A percentile compares a stretch with the other conserved stretches of the same genome.
These are phyloP conservation scores for Sedum album DNA, from an alignment of 164 flowering plant genomes.

Conservation along the genomic window DNA sequence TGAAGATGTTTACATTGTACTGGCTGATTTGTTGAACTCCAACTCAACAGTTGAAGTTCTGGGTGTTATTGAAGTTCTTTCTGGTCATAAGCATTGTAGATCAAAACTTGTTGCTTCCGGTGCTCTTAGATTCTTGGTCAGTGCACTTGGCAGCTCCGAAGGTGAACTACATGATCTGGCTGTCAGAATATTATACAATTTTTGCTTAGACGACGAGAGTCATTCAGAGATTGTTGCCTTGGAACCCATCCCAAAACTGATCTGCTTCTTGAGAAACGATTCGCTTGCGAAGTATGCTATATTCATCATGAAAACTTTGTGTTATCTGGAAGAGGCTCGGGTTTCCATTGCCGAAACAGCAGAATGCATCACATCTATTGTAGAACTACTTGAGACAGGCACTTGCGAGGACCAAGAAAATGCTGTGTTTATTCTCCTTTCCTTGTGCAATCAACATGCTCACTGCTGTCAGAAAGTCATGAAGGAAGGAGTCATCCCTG, in stretches of 20 bases:
- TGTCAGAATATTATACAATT: slow-evolving; percentile 36
- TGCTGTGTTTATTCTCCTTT: slow-evolving; percentile 49
- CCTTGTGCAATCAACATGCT: slow-evolving; percentile 48
- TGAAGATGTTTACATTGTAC: slow-evolving; percentile 36
- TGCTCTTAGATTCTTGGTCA: slow-evolving; percentile 36
- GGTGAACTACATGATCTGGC: slow-evolving; percentile 30
- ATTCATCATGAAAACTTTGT: slow-evolving; percentile 40
- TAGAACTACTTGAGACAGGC: slow-evolving; percentile 46
- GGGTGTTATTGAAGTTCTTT: slow-evolving; percentile 38
- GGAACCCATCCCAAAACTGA: slow-evolving; percentile 35
- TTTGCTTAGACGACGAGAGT: slow-evolving; percentile 33
- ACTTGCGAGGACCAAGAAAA: slow-evolving; percentile 55
- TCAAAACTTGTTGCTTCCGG: slow-evolving; percentile 38
- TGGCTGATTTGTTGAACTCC: slow-evolving; percentile 48
- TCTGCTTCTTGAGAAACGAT: slow-evolving; percentile 34
- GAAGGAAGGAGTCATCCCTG: slow-evolving; percentile 61
- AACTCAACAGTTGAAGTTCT: slow-evolving; percentile 46
- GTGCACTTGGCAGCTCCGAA: slow-evolving; percentile 29
- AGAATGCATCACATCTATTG: slow-evolving; percentile 58
- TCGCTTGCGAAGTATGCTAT: slow-evolving; percentile 33
- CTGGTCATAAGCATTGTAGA: slow-evolving; percentile 23
- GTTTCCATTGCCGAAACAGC: slow-evolving; percentile 38
- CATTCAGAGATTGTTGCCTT: slow-evolving; percentile 26
- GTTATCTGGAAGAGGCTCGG: slow-evolving; percentile 38
- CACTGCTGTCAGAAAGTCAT: slow-evolving; percentile 53